Evolutionary conservation across 2,329 filamentous ascomycete genomes (phyloP), one percentile per base, ranked within the genome.

Genomic region (Gnomoniopsis smithogilvyi): DNA sequence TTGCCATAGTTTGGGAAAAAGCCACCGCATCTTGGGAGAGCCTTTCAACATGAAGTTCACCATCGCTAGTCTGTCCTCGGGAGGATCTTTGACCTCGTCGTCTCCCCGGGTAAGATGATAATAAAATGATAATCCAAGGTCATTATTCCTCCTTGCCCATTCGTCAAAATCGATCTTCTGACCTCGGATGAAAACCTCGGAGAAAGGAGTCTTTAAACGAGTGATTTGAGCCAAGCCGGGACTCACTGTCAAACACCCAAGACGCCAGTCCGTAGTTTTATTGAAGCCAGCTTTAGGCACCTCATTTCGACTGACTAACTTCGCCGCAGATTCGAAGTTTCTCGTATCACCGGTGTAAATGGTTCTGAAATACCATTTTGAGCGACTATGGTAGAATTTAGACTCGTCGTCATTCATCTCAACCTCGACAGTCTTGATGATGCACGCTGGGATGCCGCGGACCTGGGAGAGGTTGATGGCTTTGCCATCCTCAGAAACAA

Each of bases 101-200:
- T 14, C 14, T 2, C 19, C 7, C 19, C 48, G 43, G 6, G 55
- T 57, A 21, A 57, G 33, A 0, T 17, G 17, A 33, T 55, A 55
- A 4, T 55, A 59, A 26, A 55, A 59, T 11, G 45, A 50, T 47
- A 59, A 45, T 11, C 57, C 57, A 11, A 21, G 8, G 24, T 55
- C 57, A 17, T 21, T 48, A 14, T 58, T 49, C 2, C 17, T 41
- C 1, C 3, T 10, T 3, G 21, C 12, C 17, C 47, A 19, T 3
- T 7, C 1, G 6, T 33, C 1, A 4, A 34, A 21, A 1, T 38
- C 38, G 7, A 48, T 36, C 7, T 22, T 22, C 19, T 51, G n/a
- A 4, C 6, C 19, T 14, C 21, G 21, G 6, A 51, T 33, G 21
- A 34, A n/a, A 21, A 33, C 14, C 12, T 22, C 14, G 7, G 34